phyloP scores from a whole-genome alignment of 768 basidiomycete genomes.

The Roridomyces roridus region DNA sequence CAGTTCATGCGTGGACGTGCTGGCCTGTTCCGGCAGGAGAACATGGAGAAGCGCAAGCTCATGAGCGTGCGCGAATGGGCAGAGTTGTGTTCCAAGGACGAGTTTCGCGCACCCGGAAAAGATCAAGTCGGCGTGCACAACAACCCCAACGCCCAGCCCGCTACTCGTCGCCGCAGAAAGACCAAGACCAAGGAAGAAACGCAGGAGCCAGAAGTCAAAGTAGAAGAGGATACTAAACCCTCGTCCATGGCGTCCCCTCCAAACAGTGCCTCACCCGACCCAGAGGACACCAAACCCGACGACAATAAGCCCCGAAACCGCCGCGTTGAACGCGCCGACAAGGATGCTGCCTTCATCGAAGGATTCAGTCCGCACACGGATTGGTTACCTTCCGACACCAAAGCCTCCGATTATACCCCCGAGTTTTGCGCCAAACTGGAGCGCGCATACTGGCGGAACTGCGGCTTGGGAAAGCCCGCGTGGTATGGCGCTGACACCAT shows the following conservation, averaged over 20 bases:
- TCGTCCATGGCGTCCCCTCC: conserved; percentile 45
- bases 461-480: conserved; percentile 86
- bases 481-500: conserved; percentile 98
- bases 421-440: conserved; percentile 91
- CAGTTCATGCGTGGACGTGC: conserved; percentile 89
- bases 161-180: conserved; percentile 47
- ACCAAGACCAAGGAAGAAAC: conserved; percentile 48
- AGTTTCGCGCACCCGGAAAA: conserved; percentile 75
- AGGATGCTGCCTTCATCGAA: conserved; percentile 64
- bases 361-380: conserved; percentile 73
- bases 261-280: conserved; percentile 42
- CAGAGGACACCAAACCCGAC: conserved; percentile 19
- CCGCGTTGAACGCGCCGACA: conserved; percentile 52
- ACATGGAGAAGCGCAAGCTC: conserved; percentile 83
- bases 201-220: conserved; percentile 53
- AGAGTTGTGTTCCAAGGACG: conserved; percentile 74
- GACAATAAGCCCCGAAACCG: conserved; percentile 29
- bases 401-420: conserved; percentile 78
- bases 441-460: conserved; percentile 90
- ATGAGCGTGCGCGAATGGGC: conserved; percentile 91
- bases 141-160: conserved; percentile 31
- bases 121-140: conserved; percentile 66
- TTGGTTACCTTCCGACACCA: conserved; percentile 84
- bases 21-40: conserved; percentile 89
- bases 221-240: conserved; percentile 27